Evolutionary conservation across 2,329 filamentous ascomycete species (phyloP).

Genomic region (Daldinia sp.): DNA sequence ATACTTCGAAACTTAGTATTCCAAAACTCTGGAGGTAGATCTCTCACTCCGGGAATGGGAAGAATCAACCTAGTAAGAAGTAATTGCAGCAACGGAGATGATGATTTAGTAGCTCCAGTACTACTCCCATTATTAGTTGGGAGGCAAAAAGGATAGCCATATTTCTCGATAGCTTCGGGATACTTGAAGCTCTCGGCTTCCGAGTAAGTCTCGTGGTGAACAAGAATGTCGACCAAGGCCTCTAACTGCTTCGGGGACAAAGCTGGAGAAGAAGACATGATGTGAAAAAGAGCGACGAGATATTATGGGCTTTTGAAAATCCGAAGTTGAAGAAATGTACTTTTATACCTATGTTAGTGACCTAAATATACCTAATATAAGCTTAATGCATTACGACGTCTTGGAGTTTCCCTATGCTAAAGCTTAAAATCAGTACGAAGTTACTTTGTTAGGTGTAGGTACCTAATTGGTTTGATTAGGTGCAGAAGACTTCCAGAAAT

Average conservation of each 20-base stretch:
- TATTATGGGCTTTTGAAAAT: neutral
- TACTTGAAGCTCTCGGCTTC: slow-evolving; percentile 80
- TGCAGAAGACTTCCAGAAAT: slow-evolving; percentile 7
- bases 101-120: slow-evolving; percentile 55
- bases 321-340: neutral
- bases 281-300: neutral
- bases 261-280: slow-evolving; percentile 37
- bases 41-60: slow-evolving; percentile 73
- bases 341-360: neutral
- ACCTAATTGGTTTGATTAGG: neutral
- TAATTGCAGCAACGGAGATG: slow-evolving; percentile 75
- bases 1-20: slow-evolving; percentile 69
- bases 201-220: slow-evolving; percentile 69
- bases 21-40: slow-evolving; percentile 75
- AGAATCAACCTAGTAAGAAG: slow-evolving; percentile 75
- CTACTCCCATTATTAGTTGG: slow-evolving; percentile 42
- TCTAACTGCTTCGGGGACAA: slow-evolving; percentile 58
- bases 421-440: neutral
- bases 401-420: neutral
- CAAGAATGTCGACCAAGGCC: slow-evolving; percentile 70
- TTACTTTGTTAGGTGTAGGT: neutral
- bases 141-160: slow-evolving; percentile 75
- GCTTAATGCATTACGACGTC: slow-evolving; percentile 1
- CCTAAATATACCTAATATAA: neutral
- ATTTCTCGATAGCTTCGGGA: slow-evolving; percentile 71